Evolutionary conservation across 768 basidiomycete genomes (phyloP), one percentile per base, ranked within the genome.

Genomic region (Glaciozyma antarctica): DNA sequence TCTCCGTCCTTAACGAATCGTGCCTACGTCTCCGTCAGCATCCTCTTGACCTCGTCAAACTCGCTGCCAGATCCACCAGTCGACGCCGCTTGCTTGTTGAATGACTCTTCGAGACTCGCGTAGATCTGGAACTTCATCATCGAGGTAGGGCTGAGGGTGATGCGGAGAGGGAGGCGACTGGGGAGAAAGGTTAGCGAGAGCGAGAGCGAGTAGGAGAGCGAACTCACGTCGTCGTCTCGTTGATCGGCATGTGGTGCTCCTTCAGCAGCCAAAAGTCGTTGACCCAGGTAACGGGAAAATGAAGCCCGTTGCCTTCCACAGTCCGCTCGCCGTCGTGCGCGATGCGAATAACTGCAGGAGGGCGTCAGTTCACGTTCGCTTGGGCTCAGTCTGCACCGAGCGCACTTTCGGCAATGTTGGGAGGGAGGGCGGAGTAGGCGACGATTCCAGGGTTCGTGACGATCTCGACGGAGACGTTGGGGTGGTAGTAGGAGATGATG

Each of bases 41-140:
- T 94, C 63, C 91, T 81, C 79, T 99, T 99, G 72, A 99, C 78
- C 79, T 97, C 94, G 75, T 99, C 94, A 51, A 98, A 76, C 75
- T 98, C 94, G 79, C 79, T 80, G 2, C 79, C 78, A 24, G 86
- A 69, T 15, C 72, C 85, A 72, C 88, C 85, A 51, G 34, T 72
- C 28, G 55, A 58, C 60, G 70, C 51, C 30, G 71, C 67, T 47
- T 71, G 71, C 65, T 86, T 82, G 75, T 88, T 85, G 76, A 97
- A 92, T 3, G 90, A 86, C 57, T 84, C 84, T 32, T 88, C 86
- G 84, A 97, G 84, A 2, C 86, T 82, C 0, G 89, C 84, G 74
- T 87, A 90, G 16, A 92, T 75, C 73, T 91, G 87, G 80, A 92
- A 74, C 68, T 92, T 93, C 76, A 86, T 81, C 74, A 84, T 86